Evolutionary conservation across 2,329 filamentous ascomycete species (phyloP).

Genomic region (Neofusicoccum kwambonambiense): DNA sequence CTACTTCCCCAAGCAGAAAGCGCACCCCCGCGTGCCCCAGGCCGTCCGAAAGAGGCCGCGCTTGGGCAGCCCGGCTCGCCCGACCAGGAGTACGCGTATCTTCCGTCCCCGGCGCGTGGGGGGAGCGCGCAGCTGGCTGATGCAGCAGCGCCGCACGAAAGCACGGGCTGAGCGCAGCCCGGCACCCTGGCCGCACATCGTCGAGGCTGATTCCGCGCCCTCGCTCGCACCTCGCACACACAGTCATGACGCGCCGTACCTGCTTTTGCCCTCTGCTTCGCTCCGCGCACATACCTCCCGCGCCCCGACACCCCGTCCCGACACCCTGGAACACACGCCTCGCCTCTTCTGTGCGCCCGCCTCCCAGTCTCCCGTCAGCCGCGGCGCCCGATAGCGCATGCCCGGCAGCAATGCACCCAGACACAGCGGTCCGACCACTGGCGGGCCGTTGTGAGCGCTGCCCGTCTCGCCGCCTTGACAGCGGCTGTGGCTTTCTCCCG

Average conservation of each 20-base stretch:
- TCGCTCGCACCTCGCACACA: background rate
- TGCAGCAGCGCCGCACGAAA: background rate
- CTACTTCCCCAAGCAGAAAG: background rate
- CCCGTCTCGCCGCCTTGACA: constrained; percentile 10
- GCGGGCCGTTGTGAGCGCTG: background rate
- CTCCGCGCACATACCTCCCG: background rate
- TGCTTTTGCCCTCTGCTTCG: background rate
- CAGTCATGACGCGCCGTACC: constrained; percentile 1
- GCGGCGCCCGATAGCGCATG: constrained; percentile 8
- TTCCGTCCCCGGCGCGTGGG: background rate
- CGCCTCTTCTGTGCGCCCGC: constrained; percentile 3
- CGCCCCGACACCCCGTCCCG: background rate
- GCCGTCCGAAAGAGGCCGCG: background rate
- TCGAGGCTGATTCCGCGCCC: constrained; percentile 8
- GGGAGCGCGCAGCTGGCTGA: constrained; percentile 2
- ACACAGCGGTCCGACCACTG: background rate
- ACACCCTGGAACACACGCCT: background rate
- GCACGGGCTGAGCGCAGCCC: constrained; percentile 3
- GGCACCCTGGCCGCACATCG: background rate
- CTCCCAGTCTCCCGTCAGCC: constrained; percentile 10
- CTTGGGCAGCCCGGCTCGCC: background rate
- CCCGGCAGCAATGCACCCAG: background rate
- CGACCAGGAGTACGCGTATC: no score
- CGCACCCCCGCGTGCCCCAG: background rate
- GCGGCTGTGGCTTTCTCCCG: constrained; percentile 16